Conservation (phyloP, 2,329 filamentous ascomycete species). For the Purpureocillium takamizusanense region DNA sequence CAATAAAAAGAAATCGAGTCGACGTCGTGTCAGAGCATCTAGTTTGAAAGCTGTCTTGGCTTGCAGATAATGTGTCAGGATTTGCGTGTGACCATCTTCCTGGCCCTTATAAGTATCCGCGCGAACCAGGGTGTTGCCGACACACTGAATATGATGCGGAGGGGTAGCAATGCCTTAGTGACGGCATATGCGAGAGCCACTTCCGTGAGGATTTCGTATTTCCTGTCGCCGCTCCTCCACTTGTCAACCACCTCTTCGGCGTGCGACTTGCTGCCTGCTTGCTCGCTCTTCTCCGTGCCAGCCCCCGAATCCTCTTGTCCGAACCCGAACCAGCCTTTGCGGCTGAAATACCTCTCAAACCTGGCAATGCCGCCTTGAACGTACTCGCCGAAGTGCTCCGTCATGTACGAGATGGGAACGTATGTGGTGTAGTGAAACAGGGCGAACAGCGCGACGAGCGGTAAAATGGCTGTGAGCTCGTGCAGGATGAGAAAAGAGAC, state of each 20-base stretch:
- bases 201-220: slow-evolving; percentile 51
- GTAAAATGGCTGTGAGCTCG: slow-evolving; percentile 80
- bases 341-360: slow-evolving; percentile 68
- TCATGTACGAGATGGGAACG: slow-evolving; percentile 51
- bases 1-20: not conserved
- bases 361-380: slow-evolving; percentile 56
- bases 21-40: not conserved
- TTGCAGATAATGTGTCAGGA: slow-evolving; percentile 7
- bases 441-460: slow-evolving; percentile 64
- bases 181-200: slow-evolving; percentile 86
- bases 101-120: slow-evolving; percentile 43
- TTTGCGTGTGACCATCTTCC: slow-evolving; percentile 19
- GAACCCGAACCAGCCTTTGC: slow-evolving; percentile 74
- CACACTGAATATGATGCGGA: slow-evolving; percentile 67
- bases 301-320: slow-evolving; percentile 20
- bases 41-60: not conserved
- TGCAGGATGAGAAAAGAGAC: slow-evolving; percentile 83
- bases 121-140: slow-evolving; percentile 95
- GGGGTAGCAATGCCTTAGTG: slow-evolving; percentile 74
- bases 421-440: slow-evolving; percentile 74
- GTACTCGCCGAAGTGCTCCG: slow-evolving; percentile 38
- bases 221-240: slow-evolving; percentile 30
- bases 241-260: slow-evolving; percentile 20
- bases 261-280: slow-evolving; percentile 8
- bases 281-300: slow-evolving; percentile 8